Evolutionary conservation across 768 basidiomycete species (phyloP).

Genomic region (Hygrophorus pudorinus): DNA sequence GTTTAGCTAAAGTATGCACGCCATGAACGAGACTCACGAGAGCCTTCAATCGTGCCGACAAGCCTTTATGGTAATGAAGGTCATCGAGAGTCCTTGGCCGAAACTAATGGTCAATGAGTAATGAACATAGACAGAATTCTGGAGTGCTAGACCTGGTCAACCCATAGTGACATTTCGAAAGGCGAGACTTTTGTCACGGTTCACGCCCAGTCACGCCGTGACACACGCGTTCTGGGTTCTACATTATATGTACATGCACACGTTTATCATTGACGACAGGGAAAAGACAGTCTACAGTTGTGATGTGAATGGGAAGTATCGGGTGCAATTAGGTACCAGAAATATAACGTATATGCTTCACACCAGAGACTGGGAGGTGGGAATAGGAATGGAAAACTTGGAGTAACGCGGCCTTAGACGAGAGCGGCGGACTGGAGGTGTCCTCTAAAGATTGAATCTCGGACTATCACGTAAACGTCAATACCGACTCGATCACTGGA

Average conservation of each 20-base stretch:
- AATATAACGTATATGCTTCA: slow-evolving; percentile 41
- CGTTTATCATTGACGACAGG: too few relatives aligned
- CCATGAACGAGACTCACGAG: slow-evolving; percentile 37
- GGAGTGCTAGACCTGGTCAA: slow-evolving; percentile 39
- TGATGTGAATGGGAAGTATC: too few relatives aligned
- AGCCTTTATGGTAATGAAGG: slow-evolving; percentile 78
- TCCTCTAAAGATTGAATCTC: slow-evolving; percentile 68
- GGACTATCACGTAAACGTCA: slow-evolving; percentile 31
- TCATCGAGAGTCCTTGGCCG: slow-evolving; percentile 78
- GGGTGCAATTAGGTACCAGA: slow-evolving; percentile 3
- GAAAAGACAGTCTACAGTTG: too few relatives aligned
- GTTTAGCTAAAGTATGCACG: not conserved
- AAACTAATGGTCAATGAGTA: slow-evolving; percentile 37
- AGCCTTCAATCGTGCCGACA: slow-evolving; percentile 72
- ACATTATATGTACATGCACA: too few relatives aligned
- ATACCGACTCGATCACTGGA: slow-evolving; percentile 5
- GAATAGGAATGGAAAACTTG: too few relatives aligned
- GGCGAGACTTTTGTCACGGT: not conserved
- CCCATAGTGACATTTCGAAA: slow-evolving; percentile 55
- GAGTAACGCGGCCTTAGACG: slow-evolving; percentile 28
- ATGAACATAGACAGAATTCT: not conserved
- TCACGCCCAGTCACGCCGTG: not conserved
- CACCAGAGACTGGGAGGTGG: slow-evolving; percentile 15
- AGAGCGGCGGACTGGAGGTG: slow-evolving; percentile 65
- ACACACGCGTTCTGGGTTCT: too few relatives aligned